These are phyloP conservation scores for Orbilia quercus DNA, from an alignment of 2,329 filamentous ascomycete species.

Conservation along the genomic window DNA sequence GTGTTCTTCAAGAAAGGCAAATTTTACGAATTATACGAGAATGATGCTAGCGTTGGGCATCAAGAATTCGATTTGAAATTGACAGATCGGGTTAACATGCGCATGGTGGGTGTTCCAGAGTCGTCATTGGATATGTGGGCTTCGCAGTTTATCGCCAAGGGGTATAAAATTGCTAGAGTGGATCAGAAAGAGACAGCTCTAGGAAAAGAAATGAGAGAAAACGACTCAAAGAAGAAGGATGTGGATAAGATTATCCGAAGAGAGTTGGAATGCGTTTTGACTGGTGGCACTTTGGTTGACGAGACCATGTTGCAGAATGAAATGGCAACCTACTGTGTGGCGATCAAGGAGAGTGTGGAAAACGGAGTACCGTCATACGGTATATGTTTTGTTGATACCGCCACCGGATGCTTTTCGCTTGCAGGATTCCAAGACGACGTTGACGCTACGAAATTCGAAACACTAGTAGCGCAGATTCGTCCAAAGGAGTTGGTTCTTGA, in stretches of 20 bases:
- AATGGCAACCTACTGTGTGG: slow-evolving; percentile 94
- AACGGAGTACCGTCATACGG: slow-evolving; percentile 86
- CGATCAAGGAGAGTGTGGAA: slow-evolving; percentile 77
- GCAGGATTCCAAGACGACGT: slow-evolving; percentile 90
- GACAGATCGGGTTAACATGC: slow-evolving; percentile 98
- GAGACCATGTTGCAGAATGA: slow-evolving; percentile 97
- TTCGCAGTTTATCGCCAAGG: slow-evolving; percentile 97
- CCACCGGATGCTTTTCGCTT: slow-evolving; percentile 94
- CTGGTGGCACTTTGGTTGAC: slow-evolving; percentile 91
- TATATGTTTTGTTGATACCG: slow-evolving; percentile 92
- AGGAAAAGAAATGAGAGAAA: slow-evolving; percentile 98
- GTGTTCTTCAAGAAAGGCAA: slow-evolving; percentile 99
- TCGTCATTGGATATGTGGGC: slow-evolving; percentile 96
- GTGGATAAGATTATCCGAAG: slow-evolving; percentile 92
- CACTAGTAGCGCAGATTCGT: slow-evolving; percentile 89
- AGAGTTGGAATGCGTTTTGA: slow-evolving; percentile 90
- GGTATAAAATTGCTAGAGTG: slow-evolving; percentile 94
- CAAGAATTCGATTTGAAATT: slow-evolving; percentile 97
- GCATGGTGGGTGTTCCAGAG: slow-evolving; percentile 98
- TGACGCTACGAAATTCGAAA: slow-evolving; percentile 96
- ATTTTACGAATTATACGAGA: slow-evolving; percentile 98
- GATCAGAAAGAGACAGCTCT: slow-evolving; percentile 97
- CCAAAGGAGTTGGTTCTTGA: slow-evolving; percentile 90
- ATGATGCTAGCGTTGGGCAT: slow-evolving; percentile 92
- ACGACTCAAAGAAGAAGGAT: slow-evolving; percentile 76